Conservation (phyloP, 2,329 filamentous ascomycete genomes). For the Camillea tinctor region DNA sequence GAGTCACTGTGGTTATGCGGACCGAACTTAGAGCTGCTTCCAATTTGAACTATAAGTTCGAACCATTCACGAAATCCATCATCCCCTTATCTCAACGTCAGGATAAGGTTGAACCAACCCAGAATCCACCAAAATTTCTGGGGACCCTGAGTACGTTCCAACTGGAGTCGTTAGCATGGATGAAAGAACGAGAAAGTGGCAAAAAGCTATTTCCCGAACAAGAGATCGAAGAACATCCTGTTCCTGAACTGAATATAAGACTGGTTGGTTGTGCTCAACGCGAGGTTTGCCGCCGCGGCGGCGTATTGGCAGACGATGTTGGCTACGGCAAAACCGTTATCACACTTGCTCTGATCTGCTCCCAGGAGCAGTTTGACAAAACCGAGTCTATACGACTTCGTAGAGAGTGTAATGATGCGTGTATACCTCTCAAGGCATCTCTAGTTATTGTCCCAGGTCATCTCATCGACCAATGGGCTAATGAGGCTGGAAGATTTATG, state of each 20-base stretch:
- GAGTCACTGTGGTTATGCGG: neutral
- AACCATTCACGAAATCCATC: slow-evolving; percentile 13
- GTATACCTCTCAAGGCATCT: slow-evolving; percentile 35
- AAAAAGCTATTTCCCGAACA: slow-evolving; percentile 32
- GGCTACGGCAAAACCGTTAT: slow-evolving; percentile 47
- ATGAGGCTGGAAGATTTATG: slow-evolving; percentile 36
- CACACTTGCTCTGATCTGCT: slow-evolving; percentile 37
- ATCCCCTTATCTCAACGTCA: neutral
- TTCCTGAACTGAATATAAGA: slow-evolving; percentile 34
- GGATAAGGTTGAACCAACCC: neutral
- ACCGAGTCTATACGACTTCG: slow-evolving; percentile 18
- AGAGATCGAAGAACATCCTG: slow-evolving; percentile 40
- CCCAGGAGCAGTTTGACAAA: slow-evolving; percentile 23
- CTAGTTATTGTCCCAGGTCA: slow-evolving; percentile 41
- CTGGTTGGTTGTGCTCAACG: slow-evolving; percentile 32
- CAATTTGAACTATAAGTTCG: slow-evolving; percentile 15
- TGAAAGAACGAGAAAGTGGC: slow-evolving; percentile 26
- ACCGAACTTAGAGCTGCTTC: neutral
- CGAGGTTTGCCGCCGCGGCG: slow-evolving; percentile 32
- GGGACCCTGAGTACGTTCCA: slow-evolving; percentile 23
- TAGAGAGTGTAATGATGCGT: slow-evolving; percentile 2
- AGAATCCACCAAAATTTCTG: neutral
- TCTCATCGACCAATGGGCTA: slow-evolving; percentile 40
- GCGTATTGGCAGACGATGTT: slow-evolving; percentile 43
- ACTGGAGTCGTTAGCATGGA: slow-evolving; percentile 31